These are phyloP conservation scores for Barnettozyma pratensis DNA, from an alignment of 805 yeast genomes.

Conservation along the genomic window DNA sequence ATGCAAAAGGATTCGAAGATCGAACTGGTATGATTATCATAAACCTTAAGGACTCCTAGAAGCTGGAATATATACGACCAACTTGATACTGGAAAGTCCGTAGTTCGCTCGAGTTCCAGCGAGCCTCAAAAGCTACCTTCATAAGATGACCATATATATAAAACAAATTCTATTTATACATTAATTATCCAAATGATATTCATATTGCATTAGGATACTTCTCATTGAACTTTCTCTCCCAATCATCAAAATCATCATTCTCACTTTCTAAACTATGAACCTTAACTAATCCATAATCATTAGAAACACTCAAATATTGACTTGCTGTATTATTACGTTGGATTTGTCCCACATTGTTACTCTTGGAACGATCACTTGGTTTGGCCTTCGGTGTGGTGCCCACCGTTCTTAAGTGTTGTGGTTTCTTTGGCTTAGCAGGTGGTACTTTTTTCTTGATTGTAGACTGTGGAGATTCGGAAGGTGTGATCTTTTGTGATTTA, in stretches of 20 bases:
- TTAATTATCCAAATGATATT: not conserved
- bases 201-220: conserved; percentile 56
- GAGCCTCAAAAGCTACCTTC: not conserved
- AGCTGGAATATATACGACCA: too few relatives aligned
- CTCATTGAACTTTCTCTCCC: conserved; percentile 51
- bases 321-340: conserved; percentile 1
- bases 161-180: not conserved
- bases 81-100: too few relatives aligned
- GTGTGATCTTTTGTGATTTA: conserved; percentile 1
- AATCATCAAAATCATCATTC: conserved; percentile 50
- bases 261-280: conserved; percentile 17
- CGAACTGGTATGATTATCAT: too few relatives aligned
- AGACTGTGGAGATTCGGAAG: conserved; percentile 10
- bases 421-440: conserved; percentile 66
- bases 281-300: conserved; percentile 7
- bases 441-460: conserved; percentile 31
- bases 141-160: not conserved
- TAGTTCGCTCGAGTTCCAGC: too few relatives aligned
- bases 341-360: not conserved
- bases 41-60: too few relatives aligned
- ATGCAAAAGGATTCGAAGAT: too few relatives aligned
- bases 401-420: conserved; percentile 39
- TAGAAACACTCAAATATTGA: conserved; percentile 2
- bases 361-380: conserved; percentile 10
- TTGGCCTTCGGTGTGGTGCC: too few relatives aligned